Base-by-base conservation (phyloP, 169 alveolate genomes). In the Hepatocystis sp. region DNA sequence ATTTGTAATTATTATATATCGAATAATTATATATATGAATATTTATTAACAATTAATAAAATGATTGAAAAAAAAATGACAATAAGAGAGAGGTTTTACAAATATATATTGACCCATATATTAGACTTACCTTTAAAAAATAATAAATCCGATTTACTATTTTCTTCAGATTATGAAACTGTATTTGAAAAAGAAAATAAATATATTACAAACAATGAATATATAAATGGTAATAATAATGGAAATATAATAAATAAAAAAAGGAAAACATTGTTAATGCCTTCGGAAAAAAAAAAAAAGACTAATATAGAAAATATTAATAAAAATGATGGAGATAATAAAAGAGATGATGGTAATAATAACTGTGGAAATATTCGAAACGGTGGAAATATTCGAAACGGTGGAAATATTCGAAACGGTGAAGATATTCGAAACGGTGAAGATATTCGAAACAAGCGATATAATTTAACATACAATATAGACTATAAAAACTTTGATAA, bases 11-110 rank as follows among this genome's bases (percentile, higher is more conserved):
- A 76, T 44, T 76, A 76, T 30, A 76, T 76, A 1, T 56, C 78
- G 47, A 76, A 76, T 63, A 76, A 76, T 76, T 76, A 76, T 19
- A 76, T 76, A 30, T 56, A 76, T 46, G 88, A 76, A 49, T 76
- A 76, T 51, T 34, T 76, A 2, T 36, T 76, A 13, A 76, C 88
- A 1, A 76, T 76, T n/a, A 76, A 76, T 58, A 76, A 76, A 46
- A 76, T 76, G 88, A 76, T 76, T n/a, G 78, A 76, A 40, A 49
- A 36, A 36, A 76, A 76, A 0, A 76, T 76, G 1, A 55, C 88
- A 1, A 76, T 76, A 19, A 28, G 88, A 11, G 88, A 76, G 15
- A 27, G 88, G 30, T 76, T 76, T 25, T 76, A 76, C 47, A 76
- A 46, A 4, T 56, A 76, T 15, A 76, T 76, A 7, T 52, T 76